phyloP scores from a whole-genome alignment of 164 flowering plant species.

The Kalanchoe fedtschenkoi region DNA sequence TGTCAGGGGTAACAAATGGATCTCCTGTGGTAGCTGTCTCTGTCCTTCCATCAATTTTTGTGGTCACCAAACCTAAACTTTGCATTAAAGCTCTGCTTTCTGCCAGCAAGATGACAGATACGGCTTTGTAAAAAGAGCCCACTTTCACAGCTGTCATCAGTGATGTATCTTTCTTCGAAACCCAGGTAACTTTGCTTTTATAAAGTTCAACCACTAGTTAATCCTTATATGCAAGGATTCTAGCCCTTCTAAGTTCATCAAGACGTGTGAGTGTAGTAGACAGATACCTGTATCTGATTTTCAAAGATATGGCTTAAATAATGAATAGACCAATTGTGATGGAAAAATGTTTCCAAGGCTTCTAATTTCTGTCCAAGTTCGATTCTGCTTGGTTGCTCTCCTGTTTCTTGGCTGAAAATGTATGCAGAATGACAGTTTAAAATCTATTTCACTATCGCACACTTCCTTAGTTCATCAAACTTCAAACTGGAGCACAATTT shows the following conservation, averaged over 20 bases:
- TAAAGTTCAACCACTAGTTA: constrained; percentile 2
- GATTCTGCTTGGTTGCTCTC: too few species aligned
- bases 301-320: neutral
- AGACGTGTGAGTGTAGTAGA: neutral
- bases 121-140: neutral
- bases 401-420: too few species aligned
- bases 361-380: neutral
- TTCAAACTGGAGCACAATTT: too few species aligned
- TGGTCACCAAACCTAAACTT: constrained; percentile 66
- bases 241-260: neutral
- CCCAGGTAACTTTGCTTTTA: neutral
- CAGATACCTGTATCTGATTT: neutral
- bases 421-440: too few species aligned
- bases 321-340: neutral
- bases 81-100: constrained; percentile 46
- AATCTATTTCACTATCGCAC: neutral
- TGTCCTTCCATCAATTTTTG: constrained; percentile 53
- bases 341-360: neutral
- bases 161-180: neutral
- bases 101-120: constrained; percentile 24
- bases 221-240: neutral
- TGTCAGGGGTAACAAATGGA: constrained; percentile 45
- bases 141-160: neutral
- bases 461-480: neutral
- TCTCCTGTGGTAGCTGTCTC: constrained; percentile 61